Conservation (phyloP, 306 rosid species). For the Cucurbita moschata region DNA sequence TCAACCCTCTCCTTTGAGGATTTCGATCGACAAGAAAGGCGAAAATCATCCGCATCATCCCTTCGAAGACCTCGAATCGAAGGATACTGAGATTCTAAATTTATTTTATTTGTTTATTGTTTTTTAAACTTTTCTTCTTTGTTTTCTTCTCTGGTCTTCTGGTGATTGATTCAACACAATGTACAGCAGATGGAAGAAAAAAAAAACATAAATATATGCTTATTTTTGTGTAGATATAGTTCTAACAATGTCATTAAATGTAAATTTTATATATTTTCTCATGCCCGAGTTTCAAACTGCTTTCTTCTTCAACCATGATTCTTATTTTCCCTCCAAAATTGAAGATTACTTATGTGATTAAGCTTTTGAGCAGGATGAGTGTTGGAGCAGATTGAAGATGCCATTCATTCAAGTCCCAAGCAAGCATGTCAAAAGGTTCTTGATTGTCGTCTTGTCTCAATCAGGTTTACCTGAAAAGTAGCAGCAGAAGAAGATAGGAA, state of each 20-base stretch:
- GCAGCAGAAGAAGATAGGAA: background rate
- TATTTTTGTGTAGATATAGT: constrained; percentile 1
- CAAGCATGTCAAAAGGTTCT: background rate
- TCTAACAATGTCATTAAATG: background rate
- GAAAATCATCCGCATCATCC: constrained; percentile 59
- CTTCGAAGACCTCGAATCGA: constrained; percentile 65
- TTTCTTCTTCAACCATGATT: background rate
- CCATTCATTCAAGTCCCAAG: background rate
- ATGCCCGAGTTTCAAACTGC: background rate
- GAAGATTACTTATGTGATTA: background rate
- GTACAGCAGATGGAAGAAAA: background rate
- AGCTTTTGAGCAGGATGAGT: background rate
- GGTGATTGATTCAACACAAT: constrained; percentile 6
- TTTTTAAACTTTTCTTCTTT: background rate
- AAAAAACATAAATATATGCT: background rate
- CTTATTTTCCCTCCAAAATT: background rate
- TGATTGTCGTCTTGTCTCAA: background rate
- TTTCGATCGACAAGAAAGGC: constrained; percentile 63
- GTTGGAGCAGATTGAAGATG: background rate
- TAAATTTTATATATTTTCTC: background rate
- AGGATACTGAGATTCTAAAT: constrained; percentile 57
- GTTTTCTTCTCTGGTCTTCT: background rate
- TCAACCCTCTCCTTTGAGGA: constrained; percentile 59
- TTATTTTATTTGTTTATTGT: constrained; percentile 16
- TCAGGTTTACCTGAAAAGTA: background rate